Evolutionary conservation across 2,329 filamentous ascomycete genomes (phyloP).

Genomic region (Cladophialophora yegresii): DNA sequence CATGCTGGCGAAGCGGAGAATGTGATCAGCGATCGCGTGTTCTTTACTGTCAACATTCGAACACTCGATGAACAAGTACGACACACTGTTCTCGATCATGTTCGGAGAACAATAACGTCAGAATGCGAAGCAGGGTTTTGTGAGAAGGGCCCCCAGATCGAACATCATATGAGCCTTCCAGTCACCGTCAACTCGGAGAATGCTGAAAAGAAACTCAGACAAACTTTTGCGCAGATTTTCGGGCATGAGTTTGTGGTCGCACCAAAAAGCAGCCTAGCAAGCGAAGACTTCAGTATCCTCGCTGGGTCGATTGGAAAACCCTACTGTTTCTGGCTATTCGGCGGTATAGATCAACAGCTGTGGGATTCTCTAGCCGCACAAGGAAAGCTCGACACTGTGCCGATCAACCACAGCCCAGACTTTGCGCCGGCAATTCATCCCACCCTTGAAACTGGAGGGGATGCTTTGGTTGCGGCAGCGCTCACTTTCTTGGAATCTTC

Average conservation of each 20-base stretch:
- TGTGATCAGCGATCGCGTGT: slow-evolving; percentile 58
- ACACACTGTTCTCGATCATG: slow-evolving; percentile 49
- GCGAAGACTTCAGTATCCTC: slow-evolving; percentile 62
- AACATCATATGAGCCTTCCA: slow-evolving; percentile 53
- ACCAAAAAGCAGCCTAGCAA: slow-evolving; percentile 32
- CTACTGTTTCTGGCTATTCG: slow-evolving; percentile 59
- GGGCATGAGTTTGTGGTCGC: slow-evolving; percentile 35
- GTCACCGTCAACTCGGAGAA: slow-evolving; percentile 55
- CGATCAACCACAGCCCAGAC: slow-evolving; percentile 60
- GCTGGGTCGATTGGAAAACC: slow-evolving; percentile 55
- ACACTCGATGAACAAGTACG: slow-evolving; percentile 50
- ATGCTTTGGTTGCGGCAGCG: slow-evolving; percentile 54
- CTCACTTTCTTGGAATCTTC: slow-evolving; percentile 43
- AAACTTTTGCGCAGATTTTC: slow-evolving; percentile 53
- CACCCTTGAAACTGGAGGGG: slow-evolving; percentile 55
- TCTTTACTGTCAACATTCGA: slow-evolving; percentile 58
- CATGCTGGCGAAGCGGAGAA: slow-evolving; percentile 62
- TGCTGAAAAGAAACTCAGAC: slow-evolving; percentile 48
- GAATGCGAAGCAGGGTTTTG: slow-evolving; percentile 56
- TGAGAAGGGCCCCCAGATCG: slow-evolving; percentile 51
- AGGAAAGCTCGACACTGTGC: slow-evolving; percentile 34
- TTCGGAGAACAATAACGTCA: slow-evolving; percentile 58
- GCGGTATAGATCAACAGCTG: slow-evolving; percentile 42
- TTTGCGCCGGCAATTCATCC: slow-evolving; percentile 62
- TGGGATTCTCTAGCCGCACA: slow-evolving; percentile 12